These are phyloP conservation scores for Pichia sp. DNA, from an alignment of 1,139 yeast genomes.

Conservation along the genomic window DNA sequence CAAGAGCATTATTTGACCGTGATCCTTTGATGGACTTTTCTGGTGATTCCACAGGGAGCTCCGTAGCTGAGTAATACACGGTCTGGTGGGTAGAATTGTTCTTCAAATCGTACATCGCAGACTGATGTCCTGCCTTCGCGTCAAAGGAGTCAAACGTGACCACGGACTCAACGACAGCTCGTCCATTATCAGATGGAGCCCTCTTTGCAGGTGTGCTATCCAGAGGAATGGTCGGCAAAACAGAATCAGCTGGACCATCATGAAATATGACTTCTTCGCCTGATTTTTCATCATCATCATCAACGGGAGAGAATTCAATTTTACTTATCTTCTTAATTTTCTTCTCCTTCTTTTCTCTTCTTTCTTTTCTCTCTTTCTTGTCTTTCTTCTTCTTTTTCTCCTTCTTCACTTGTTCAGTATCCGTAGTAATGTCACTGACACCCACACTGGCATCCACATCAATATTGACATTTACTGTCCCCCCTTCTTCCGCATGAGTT, in stretches of 20 bases:
- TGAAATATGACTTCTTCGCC: not conserved
- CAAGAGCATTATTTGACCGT: not conserved
- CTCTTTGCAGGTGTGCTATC: not conserved
- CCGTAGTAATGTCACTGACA: too few species aligned
- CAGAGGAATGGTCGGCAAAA: not conserved
- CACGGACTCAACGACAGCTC: conserved; percentile 2
- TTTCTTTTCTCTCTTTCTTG: not conserved
- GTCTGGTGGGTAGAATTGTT: conserved; percentile 14
- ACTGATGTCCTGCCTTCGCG: conserved; percentile 5
- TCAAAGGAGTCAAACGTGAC: conserved; percentile 10
- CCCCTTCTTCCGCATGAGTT: too few species aligned
- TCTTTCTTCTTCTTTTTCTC: not conserved
- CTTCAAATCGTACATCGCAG: conserved; percentile 9
- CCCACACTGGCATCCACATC: too few species aligned
- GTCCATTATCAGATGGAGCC: not conserved
- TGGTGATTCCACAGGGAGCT: conserved; percentile 5
- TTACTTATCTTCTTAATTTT: not conserved
- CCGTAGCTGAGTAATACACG: conserved; percentile 14
- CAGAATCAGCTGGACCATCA: conserved; percentile 1
- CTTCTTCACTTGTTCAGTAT: not conserved
- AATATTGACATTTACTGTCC: too few species aligned
- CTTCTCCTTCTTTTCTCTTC: not conserved
- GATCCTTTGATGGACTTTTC: not conserved
- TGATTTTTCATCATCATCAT: not conserved
- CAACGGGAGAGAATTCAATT: not conserved